phyloP scores from a whole-genome alignment of 2,329 filamentous ascomycete species.

The Hypomyces perniciosus region DNA sequence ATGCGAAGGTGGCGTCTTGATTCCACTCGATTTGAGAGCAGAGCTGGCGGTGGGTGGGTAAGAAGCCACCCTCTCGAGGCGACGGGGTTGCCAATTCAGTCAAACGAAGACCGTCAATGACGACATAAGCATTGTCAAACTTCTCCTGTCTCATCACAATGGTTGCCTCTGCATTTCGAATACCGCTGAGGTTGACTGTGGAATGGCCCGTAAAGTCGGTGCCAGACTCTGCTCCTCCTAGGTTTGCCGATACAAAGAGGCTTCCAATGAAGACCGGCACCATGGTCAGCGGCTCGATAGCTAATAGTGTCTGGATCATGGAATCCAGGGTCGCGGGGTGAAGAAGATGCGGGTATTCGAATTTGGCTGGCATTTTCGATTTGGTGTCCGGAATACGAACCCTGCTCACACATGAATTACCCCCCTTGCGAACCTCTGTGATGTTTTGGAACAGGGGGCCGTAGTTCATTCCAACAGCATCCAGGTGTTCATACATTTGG shows the following conservation, averaged over 20 bases:
- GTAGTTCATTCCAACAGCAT: slow-evolving; percentile 47
- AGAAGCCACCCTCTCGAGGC: slow-evolving; percentile 28
- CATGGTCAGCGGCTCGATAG: slow-evolving; percentile 41
- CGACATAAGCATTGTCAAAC: slow-evolving; percentile 30
- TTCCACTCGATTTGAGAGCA: slow-evolving; percentile 46
- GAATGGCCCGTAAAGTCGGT: slow-evolving; percentile 37
- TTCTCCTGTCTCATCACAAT: slow-evolving; percentile 37
- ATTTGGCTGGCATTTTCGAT: slow-evolving; percentile 46
- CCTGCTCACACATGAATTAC: slow-evolving; percentile 29
- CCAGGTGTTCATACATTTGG: slow-evolving; percentile 45
- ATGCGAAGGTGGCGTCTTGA: slow-evolving; percentile 27
- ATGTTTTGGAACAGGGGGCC: slow-evolving; percentile 47
- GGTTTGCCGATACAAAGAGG: slow-evolving; percentile 39
- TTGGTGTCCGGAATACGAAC: slow-evolving; percentile 44
- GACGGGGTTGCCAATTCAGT: slow-evolving; percentile 28
- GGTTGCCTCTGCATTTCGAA: slow-evolving; percentile 35
- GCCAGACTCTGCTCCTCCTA: slow-evolving; percentile 26
- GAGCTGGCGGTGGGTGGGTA: slow-evolving; percentile 44
- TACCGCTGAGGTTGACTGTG: slow-evolving; percentile 28
- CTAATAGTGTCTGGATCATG: slow-evolving; percentile 48
- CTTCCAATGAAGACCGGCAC: slow-evolving; percentile 42
- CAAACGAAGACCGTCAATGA: slow-evolving; percentile 41
- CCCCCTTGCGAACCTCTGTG: slow-evolving; percentile 26
- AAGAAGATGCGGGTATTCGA: slow-evolving; percentile 50
- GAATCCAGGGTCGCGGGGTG: slow-evolving; percentile 53